A percentile compares a stretch with the other conserved stretches of the same genome.
Conservation (phyloP, 1,139 yeast species). For the Saccharomycopsis hybrid region DNA sequence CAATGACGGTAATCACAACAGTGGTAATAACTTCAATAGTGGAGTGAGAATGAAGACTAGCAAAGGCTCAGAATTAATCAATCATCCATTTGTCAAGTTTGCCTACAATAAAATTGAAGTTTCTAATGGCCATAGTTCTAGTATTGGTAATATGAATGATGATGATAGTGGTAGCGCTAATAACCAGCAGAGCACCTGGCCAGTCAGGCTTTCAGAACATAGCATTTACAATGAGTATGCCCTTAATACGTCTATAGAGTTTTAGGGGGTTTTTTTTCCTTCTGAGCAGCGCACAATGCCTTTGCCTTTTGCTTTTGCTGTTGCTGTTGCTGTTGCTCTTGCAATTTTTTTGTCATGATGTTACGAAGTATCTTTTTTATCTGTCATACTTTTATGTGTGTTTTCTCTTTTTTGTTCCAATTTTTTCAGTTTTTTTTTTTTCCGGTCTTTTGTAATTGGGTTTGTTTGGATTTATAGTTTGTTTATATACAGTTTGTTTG, state of each 20-base stretch:
- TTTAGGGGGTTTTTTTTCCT: background rate
- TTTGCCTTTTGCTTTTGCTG: too few species aligned
- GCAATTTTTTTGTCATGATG: too few species aligned
- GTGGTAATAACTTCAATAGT: background rate
- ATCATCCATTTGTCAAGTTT: slow-evolving; percentile 12
- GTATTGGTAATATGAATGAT: too few species aligned
- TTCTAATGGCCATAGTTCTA: background rate
- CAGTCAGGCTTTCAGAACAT: slow-evolving; percentile 1
- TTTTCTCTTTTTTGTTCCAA: too few species aligned
- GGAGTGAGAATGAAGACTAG: slow-evolving; percentile 9
- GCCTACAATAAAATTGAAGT: slow-evolving; percentile 13
- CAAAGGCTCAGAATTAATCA: background rate
- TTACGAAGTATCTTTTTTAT: too few species aligned
- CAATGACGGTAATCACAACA: background rate
- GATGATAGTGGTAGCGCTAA: background rate
- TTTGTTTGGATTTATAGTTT: too few species aligned
- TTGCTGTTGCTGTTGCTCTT: too few species aligned
- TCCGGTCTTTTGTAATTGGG: too few species aligned
- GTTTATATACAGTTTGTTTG: background rate
- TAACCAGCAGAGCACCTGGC: slow-evolving; percentile 5
- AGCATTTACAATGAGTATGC: slow-evolving; percentile 15
- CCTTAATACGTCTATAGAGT: slow-evolving; percentile 1
- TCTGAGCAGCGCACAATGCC: too few species aligned
- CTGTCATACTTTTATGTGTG: too few species aligned
- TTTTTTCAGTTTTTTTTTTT: too few species aligned